phyloP scores from a whole-genome alignment of 306 rosid species.

The Cicer pinnatifidum region DNA sequence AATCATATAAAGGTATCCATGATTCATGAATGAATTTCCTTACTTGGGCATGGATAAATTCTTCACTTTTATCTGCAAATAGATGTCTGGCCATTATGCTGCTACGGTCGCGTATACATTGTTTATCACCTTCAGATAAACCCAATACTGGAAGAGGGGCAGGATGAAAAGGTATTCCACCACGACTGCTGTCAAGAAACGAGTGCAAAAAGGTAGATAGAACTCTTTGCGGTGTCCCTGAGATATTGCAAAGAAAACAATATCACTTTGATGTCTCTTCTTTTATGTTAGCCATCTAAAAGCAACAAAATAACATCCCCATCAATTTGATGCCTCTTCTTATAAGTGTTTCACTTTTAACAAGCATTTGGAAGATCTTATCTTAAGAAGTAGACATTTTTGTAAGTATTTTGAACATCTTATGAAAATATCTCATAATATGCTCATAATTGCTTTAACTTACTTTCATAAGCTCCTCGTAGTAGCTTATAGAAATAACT shows the following conservation, averaged over 20 bases:
- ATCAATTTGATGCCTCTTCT: background rate
- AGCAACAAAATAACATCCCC: conserved; percentile 27
- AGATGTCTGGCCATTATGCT: conserved; percentile 99
- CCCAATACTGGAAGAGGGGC: conserved; percentile 83
- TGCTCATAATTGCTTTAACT: too few species aligned
- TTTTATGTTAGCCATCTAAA: background rate
- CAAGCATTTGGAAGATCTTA: background rate
- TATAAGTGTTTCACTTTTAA: background rate
- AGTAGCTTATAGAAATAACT: background rate
- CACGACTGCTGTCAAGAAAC: conserved; percentile 88
- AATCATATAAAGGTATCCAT: conserved; percentile 20
- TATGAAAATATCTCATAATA: too few species aligned
- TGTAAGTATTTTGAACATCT: background rate
- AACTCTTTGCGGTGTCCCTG: conserved; percentile 97
- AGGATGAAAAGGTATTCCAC: conserved; percentile 88
- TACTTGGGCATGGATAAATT: conserved; percentile 91
- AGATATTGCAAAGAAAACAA: conserved; percentile 41
- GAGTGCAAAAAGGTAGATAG: conserved; percentile 88
- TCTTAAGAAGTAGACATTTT: background rate
- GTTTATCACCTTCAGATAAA: conserved; percentile 92
- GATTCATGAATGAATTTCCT: conserved; percentile 29
- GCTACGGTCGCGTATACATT: conserved; percentile 91
- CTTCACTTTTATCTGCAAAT: conserved; percentile 93
- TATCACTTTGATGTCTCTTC: conserved; percentile 13
- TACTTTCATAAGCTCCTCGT: background rate